phyloP scores from a whole-genome alignment of 768 basidiomycete genomes.

The Porpolomopsis calyptriformis region DNA sequence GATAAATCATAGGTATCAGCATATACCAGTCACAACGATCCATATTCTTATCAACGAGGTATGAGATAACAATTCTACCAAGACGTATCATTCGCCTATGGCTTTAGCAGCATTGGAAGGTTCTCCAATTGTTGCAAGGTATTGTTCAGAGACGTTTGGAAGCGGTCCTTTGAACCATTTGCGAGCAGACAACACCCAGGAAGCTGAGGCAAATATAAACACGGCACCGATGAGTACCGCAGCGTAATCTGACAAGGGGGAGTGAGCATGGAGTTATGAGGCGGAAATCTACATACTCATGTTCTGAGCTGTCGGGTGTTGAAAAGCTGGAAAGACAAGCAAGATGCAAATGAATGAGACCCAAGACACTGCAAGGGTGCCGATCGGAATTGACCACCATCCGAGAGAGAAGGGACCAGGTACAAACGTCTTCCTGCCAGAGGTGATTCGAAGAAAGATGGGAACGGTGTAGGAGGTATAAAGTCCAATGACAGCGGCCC shows the following conservation, averaged over 20 bases:
- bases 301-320: conserved; percentile 27
- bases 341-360: conserved; percentile 50
- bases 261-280: neutral
- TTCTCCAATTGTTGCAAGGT: conserved; percentile 1
- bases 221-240: conserved; percentile 56
- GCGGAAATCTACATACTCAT: conserved; percentile 37
- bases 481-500: conserved; percentile 60
- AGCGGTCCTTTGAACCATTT: conserved; percentile 67
- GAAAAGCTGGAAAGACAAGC: conserved; percentile 44
- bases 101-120: no score
- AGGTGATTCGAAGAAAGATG: conserved; percentile 63
- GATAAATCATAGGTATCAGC: neutral
- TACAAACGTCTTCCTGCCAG: conserved; percentile 44
- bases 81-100: no score
- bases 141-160: conserved; percentile 31
- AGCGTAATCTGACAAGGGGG: conserved; percentile 42
- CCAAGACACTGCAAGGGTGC: conserved; percentile 54
- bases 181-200: conserved; percentile 56
- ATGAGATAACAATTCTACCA: no score
- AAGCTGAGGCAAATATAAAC: conserved; percentile 51
- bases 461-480: conserved; percentile 60
- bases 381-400: conserved; percentile 48
- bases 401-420: conserved; percentile 57
- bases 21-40: neutral
- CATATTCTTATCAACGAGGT: neutral